A percentile compares a stretch with the other conserved stretches of the same genome.
Conservation (phyloP, 371 early-diverging fungal species). For the Entomophthora muscae region DNA sequence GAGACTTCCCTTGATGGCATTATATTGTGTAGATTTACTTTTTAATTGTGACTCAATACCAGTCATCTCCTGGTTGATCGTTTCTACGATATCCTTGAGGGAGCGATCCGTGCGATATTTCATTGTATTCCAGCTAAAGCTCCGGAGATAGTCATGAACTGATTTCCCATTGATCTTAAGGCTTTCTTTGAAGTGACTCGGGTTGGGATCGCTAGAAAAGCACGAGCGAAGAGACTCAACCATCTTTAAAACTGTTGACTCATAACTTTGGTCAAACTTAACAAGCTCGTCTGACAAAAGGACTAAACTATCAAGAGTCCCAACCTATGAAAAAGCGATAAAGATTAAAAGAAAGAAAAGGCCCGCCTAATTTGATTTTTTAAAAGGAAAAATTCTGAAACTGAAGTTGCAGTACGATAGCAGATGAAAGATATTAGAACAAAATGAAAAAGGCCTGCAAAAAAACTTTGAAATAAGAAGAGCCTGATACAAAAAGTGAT, state of each 20-base stretch:
- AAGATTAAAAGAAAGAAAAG: no score
- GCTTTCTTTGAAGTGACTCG: slow-evolving; percentile 23
- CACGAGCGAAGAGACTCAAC: slow-evolving; percentile 57
- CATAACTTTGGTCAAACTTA: slow-evolving; percentile 63
- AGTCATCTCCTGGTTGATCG: slow-evolving; percentile 64
- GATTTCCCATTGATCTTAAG: slow-evolving; percentile 26
- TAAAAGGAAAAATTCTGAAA: no score
- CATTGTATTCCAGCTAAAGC: slow-evolving; percentile 89
- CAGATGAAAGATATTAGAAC: background rate
- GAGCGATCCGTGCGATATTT: slow-evolving; percentile 88
- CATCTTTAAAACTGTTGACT: slow-evolving; percentile 54
- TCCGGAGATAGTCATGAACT: slow-evolving; percentile 61
- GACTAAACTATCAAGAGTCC: slow-evolving; percentile 81
- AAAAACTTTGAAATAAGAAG: no score
- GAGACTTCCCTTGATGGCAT: slow-evolving; percentile 56
- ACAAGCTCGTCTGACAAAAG: slow-evolving; percentile 80
- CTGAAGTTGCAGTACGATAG: background rate
- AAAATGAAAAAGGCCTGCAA: background rate
- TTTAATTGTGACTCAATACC: slow-evolving; percentile 75
- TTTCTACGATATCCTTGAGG: slow-evolving; percentile 60
- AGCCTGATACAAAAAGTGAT: no score
- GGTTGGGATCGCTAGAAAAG: slow-evolving; percentile 20
- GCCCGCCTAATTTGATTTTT: no score
- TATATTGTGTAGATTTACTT: slow-evolving; percentile 64
- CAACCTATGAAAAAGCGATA: slow-evolving; percentile 37